Conservation (phyloP, 2,329 filamentous ascomycete species). For the Davidsoniella virescens region DNA sequence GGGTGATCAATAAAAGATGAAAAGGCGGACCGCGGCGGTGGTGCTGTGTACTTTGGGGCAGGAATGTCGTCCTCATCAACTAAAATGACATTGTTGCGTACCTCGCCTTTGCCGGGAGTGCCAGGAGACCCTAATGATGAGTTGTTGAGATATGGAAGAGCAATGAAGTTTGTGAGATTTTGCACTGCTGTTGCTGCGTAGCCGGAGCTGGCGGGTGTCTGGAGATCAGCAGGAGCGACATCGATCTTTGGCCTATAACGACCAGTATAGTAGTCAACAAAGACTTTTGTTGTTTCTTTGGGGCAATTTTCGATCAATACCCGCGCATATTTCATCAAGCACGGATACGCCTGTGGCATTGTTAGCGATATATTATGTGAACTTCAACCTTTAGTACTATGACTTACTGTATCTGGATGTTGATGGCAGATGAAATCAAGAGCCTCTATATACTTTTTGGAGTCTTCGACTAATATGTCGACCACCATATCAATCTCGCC, state of each 20-base stretch:
- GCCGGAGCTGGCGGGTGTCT: slow-evolving; percentile 19
- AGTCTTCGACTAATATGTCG: slow-evolving; percentile 90
- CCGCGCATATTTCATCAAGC: slow-evolving; percentile 87
- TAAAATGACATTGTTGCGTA: slow-evolving; percentile 30
- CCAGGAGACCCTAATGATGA: slow-evolving; percentile 38
- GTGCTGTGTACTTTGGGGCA: slow-evolving; percentile 51
- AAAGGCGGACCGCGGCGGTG: slow-evolving; percentile 76
- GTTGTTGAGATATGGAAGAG: slow-evolving; percentile 69
- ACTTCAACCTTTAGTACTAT: no score
- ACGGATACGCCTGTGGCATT: slow-evolving; percentile 53
- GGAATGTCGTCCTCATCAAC: slow-evolving; percentile 31
- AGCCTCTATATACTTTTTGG: slow-evolving; percentile 76
- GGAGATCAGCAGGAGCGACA: slow-evolving; percentile 1
- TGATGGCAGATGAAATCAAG: slow-evolving; percentile 82
- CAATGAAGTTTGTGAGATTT: slow-evolving; percentile 68
- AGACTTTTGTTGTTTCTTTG: slow-evolving; percentile 64
- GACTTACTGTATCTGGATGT: slow-evolving; percentile 55
- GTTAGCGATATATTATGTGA: not conserved
- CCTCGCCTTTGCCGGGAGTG: slow-evolving; percentile 29
- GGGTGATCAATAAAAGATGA: slow-evolving; percentile 93
- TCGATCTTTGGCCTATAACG: slow-evolving; percentile 55
- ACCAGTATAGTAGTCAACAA: slow-evolving; percentile 90
- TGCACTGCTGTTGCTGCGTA: slow-evolving; percentile 64
- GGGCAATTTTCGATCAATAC: slow-evolving; percentile 80
- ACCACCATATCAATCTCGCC: slow-evolving; percentile 87